Conservation (phyloP, 2,329 filamentous ascomycete genomes). For the Magnaporthiopsis poae region DNA sequence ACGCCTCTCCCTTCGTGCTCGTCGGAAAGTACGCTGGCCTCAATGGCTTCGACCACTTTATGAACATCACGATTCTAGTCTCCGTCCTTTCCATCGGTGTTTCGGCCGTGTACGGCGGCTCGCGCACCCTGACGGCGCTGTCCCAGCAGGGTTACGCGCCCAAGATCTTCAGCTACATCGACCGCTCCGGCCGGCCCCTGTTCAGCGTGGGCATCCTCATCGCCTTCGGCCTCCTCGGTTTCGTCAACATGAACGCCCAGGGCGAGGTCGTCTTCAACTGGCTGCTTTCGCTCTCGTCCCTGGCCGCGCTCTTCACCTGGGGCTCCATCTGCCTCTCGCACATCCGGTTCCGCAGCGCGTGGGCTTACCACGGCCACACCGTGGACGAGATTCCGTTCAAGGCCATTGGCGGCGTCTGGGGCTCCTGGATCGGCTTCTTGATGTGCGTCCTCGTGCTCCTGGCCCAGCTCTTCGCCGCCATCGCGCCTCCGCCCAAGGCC, state of each 20-base stretch:
- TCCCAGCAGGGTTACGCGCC: slow-evolving; percentile 51
- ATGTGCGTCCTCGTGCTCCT: slow-evolving; percentile 48
- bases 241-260: slow-evolving; percentile 32
- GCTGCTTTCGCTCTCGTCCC: slow-evolving; percentile 55
- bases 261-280: slow-evolving; percentile 50
- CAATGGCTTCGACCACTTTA: slow-evolving; percentile 42
- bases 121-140: slow-evolving; percentile 48
- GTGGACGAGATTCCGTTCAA: slow-evolving; percentile 59
- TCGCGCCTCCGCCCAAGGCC: slow-evolving; percentile 20
- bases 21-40: slow-evolving; percentile 45
- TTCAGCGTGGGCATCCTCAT: slow-evolving; percentile 38
- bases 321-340: slow-evolving; percentile 59
- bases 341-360: slow-evolving; percentile 58
- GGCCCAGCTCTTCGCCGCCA: slow-evolving; percentile 40
- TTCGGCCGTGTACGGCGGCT: slow-evolving; percentile 49
- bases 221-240: slow-evolving; percentile 41
- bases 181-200: slow-evolving; percentile 47
- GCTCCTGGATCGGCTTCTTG: slow-evolving; percentile 53
- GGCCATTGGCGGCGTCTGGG: slow-evolving; percentile 49
- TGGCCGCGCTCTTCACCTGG: slow-evolving; percentile 60
- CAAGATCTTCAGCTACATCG: slow-evolving; percentile 46
- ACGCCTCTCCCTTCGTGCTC: slow-evolving; percentile 48
- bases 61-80: slow-evolving; percentile 50
- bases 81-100: slow-evolving; percentile 51
- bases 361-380: slow-evolving; percentile 51